Evolutionary conservation across 345 rosid species (phyloP).

Genomic region (Cardamine occulta): DNA sequence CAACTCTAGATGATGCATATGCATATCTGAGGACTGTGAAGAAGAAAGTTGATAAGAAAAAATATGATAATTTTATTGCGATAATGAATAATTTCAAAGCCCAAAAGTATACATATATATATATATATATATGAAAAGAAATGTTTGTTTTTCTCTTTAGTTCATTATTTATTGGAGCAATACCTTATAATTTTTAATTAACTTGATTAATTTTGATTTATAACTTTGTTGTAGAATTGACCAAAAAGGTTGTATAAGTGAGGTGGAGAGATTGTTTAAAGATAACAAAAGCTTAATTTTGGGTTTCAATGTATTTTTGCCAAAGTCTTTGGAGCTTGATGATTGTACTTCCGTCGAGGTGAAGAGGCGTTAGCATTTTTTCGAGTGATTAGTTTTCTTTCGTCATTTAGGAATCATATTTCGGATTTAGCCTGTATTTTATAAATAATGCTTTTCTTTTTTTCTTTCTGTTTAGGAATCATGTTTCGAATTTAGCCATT

Average conservation of each 20-base stretch:
- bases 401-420: neutral
- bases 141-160: neutral
- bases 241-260: neutral
- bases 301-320: constrained; percentile 19
- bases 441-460: too few species aligned
- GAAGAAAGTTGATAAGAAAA: neutral
- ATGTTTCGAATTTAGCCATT: neutral
- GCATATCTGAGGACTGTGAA: neutral
- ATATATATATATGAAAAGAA: neutral
- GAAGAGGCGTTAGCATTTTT: neutral
- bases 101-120: constrained; percentile 12
- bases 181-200: neutral
- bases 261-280: neutral
- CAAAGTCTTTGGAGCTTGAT: neutral
- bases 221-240: constrained; percentile 1
- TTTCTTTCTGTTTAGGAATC: neutral
- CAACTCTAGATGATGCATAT: constrained; percentile 9
- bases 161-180: neutral
- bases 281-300: neutral
- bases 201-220: neutral
- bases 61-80: neutral
- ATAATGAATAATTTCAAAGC: neutral
- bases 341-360: neutral
- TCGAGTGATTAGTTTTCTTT: neutral
- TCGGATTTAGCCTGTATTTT: neutral